These are phyloP conservation scores for Saccharomycopsis javanensis DNA, from an alignment of 805 yeast species.

Conservation along the genomic window DNA sequence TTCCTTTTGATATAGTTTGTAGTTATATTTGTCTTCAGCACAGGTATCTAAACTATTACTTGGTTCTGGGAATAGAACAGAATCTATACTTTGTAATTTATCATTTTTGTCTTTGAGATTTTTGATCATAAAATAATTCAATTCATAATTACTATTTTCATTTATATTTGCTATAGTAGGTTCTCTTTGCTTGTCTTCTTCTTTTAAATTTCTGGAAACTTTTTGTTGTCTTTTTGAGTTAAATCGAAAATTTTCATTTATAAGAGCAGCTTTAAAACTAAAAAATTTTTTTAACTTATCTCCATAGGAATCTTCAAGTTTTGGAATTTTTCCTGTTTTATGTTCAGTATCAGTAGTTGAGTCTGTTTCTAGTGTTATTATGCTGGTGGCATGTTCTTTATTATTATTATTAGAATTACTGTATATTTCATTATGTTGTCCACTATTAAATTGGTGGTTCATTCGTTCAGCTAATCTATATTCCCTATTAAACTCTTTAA, in stretches of 20 bases:
- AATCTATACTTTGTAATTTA: background rate
- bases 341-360: background rate
- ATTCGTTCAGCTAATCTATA: background rate
- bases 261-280: background rate
- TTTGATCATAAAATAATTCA: background rate
- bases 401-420: background rate
- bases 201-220: background rate
- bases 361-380: too few relatives aligned
- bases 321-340: background rate
- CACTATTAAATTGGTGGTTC: background rate
- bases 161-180: background rate
- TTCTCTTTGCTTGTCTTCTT: background rate
- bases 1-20: too few relatives aligned
- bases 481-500: background rate
- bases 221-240: background rate
- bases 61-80: background rate
- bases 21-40: too few relatives aligned
- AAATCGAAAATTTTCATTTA: background rate
- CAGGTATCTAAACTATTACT: background rate
- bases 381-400: too few relatives aligned
- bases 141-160: background rate
- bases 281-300: background rate
- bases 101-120: background rate
- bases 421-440: background rate
- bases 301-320: background rate